phyloP scores from a whole-genome alignment of 176 grass and related monocot species.

The Puya raimondii region DNA sequence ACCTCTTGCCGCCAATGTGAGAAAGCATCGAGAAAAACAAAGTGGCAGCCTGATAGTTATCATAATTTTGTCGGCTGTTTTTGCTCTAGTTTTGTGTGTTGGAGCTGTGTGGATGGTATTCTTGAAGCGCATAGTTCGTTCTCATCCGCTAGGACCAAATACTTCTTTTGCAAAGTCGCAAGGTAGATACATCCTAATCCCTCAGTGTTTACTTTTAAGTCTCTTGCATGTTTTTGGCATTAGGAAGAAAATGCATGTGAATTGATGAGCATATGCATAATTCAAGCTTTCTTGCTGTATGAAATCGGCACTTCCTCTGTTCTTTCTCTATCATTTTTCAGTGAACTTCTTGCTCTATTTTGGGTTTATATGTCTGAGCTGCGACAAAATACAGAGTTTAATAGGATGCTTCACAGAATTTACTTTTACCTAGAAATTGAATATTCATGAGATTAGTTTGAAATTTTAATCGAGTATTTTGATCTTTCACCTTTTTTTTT shows the following conservation, averaged over 20 bases:
- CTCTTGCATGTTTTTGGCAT: background rate
- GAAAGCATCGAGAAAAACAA: slow-evolving; percentile 53
- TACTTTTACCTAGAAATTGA: no score
- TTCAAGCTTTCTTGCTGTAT: slow-evolving; percentile 2
- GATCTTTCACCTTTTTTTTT: background rate
- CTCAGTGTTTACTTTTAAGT: slow-evolving; percentile 8
- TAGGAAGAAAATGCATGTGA: background rate
- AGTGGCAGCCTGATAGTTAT: slow-evolving; percentile 47
- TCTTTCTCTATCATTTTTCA: no score
- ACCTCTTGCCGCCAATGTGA: slow-evolving; percentile 65
- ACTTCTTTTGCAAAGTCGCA: slow-evolving; percentile 36
- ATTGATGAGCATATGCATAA: slow-evolving; percentile 1
- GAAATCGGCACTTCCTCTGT: no score
- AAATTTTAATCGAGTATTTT: background rate
- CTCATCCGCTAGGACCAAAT: slow-evolving; percentile 30
- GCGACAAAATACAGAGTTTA: no score
- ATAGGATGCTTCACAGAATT: no score
- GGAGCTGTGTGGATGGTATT: slow-evolving; percentile 56
- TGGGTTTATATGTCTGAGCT: no score
- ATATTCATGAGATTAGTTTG: background rate
- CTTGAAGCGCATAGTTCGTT: slow-evolving; percentile 49
- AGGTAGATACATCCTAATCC: slow-evolving; percentile 42
- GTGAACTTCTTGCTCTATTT: no score
- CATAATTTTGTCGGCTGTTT: slow-evolving; percentile 72
- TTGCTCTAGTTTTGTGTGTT: slow-evolving; percentile 61